Conservation (phyloP, 805 yeast genomes). For the Zygosaccharomyces kombuchaensis region DNA sequence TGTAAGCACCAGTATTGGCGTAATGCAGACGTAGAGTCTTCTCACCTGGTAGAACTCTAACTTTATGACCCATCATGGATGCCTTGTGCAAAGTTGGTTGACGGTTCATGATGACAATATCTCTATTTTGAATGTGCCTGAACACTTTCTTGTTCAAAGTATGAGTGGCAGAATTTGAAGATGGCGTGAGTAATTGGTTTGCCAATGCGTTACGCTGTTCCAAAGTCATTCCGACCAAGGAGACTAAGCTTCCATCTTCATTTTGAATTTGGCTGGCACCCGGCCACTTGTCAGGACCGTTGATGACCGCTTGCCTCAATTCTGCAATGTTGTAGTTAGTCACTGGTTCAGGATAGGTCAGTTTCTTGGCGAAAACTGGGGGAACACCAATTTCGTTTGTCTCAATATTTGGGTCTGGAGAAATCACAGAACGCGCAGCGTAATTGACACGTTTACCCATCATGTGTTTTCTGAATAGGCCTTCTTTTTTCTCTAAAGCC, state of each 20-base stretch:
- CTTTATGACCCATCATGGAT: slow-evolving; percentile 99
- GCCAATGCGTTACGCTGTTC: slow-evolving; percentile 96
- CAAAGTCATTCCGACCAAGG: slow-evolving; percentile 79
- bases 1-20: slow-evolving; percentile 98
- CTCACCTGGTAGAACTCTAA: slow-evolving; percentile 94
- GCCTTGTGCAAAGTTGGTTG: slow-evolving; percentile 99
- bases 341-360: slow-evolving; percentile 98
- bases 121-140: slow-evolving; percentile 91
- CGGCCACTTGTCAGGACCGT: slow-evolving; percentile 98
- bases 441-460: slow-evolving; percentile 99
- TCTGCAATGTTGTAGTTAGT: slow-evolving; percentile 87
- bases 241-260: slow-evolving; percentile 83
- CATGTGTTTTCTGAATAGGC: slow-evolving; percentile 97
- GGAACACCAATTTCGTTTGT: slow-evolving; percentile 99
- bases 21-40: slow-evolving; percentile 94
- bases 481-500: slow-evolving; percentile 97
- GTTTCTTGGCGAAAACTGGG: slow-evolving; percentile 92
- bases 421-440: slow-evolving; percentile 98
- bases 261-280: slow-evolving; percentile 96
- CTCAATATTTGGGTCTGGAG: slow-evolving; percentile 97
- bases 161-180: slow-evolving; percentile 49
- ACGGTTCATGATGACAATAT: slow-evolving; percentile 96
- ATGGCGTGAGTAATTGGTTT: slow-evolving; percentile 88
- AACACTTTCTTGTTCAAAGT: slow-evolving; percentile 86
- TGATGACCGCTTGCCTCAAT: slow-evolving; percentile 88